A percentile compares a stretch with the other conserved stretches of the same genome.
Conservation (phyloP, 1,284 basidiomycete species). For the Schizophyllum amplum region DNA sequence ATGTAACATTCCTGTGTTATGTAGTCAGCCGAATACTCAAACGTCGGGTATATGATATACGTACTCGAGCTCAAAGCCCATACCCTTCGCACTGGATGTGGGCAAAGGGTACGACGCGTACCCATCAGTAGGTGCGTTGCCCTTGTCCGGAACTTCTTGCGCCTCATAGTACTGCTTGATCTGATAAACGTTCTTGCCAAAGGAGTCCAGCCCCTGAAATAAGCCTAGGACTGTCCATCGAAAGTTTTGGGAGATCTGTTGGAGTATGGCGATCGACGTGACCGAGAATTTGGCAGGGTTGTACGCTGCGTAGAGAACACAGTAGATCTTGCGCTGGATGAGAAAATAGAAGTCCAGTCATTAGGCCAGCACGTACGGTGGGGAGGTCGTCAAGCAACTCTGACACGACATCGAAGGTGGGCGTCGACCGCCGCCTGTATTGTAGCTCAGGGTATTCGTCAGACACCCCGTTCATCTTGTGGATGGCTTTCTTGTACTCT, state of each 20-base stretch:
- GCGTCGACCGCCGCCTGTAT: neutral
- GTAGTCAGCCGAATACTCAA: neutral
- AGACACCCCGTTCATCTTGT: neutral
- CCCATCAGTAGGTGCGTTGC: constrained; percentile 5
- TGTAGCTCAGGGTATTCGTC: constrained; percentile 2
- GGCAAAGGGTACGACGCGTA: constrained; percentile 6
- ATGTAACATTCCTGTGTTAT: constrained; percentile 31
- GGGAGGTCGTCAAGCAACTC: constrained; percentile 7
- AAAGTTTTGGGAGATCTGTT: constrained; percentile 8
- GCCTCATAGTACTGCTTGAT: constrained; percentile 9
- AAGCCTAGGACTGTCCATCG: constrained; percentile 7
- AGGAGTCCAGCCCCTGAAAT: constrained; percentile 3
- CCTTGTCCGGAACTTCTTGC: constrained; percentile 2
- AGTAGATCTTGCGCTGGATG: constrained; percentile 6
- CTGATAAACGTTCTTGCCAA: constrained; percentile 6
- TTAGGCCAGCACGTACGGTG: constrained; percentile 1
- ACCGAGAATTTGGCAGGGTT: constrained; percentile 7
- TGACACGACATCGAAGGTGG: neutral
- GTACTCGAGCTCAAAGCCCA: constrained; percentile 30
- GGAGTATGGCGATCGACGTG: constrained; percentile 12
- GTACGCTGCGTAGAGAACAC: constrained; percentile 8
- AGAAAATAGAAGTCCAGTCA: neutral
- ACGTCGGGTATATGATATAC: neutral
- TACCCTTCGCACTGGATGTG: constrained; percentile 17
- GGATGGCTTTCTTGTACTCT: constrained; percentile 8